Conservation (phyloP, 805 yeast genomes). For the Monosporozyma aerobia region DNA sequence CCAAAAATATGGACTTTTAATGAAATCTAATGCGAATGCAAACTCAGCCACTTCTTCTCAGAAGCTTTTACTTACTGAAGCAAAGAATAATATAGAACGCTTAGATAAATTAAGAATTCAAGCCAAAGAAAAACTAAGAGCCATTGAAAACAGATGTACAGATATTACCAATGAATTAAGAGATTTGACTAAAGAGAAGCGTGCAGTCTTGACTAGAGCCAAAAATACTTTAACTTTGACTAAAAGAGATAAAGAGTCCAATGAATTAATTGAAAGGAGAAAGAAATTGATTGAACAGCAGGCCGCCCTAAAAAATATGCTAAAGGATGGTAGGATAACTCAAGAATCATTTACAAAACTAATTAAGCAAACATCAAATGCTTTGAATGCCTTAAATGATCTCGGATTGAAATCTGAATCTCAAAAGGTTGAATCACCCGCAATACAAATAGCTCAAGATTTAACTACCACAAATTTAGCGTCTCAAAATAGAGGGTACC, state of each 20-base stretch:
- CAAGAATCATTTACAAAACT: slow-evolving; percentile 4
- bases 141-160: slow-evolving; percentile 9
- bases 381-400: slow-evolving; percentile 9
- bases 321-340: slow-evolving; percentile 10
- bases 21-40: slow-evolving; percentile 5
- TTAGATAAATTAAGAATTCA: background rate
- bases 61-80: slow-evolving; percentile 12
- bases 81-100: slow-evolving; percentile 4
- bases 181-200: slow-evolving; percentile 9
- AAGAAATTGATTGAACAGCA: slow-evolving; percentile 12
- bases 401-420: background rate
- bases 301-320: slow-evolving; percentile 9
- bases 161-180: slow-evolving; percentile 6
- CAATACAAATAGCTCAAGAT: background rate
- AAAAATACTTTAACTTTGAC: slow-evolving; percentile 14
- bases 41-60: slow-evolving; percentile 9
- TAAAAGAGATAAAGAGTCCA: slow-evolving; percentile 10
- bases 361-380: slow-evolving; percentile 9
- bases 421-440: slow-evolving; percentile 2
- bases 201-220: slow-evolving; percentile 12
- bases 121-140: slow-evolving; percentile 15
- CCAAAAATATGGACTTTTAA: slow-evolving; percentile 3
- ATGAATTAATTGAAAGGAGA: slow-evolving; percentile 11
- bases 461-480: background rate
- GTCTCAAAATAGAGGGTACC: slow-evolving; percentile 3